Evolutionary conservation across 2,329 filamentous ascomycete genomes (phyloP).

Genomic region (Alternaria sp.): DNA sequence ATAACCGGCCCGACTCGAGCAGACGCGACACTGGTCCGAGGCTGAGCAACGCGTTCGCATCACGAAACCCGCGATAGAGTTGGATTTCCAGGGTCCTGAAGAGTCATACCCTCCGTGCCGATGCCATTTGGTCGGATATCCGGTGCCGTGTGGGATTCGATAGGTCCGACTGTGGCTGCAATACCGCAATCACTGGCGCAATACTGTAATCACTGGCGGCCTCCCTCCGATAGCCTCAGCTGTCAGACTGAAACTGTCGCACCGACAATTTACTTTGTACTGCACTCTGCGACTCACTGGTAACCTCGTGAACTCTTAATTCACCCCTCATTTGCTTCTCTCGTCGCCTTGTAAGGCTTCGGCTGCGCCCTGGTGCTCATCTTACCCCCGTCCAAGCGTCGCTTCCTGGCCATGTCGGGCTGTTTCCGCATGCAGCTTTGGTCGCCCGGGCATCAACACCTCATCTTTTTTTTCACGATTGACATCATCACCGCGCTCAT

Average conservation of each 20-base stretch:
- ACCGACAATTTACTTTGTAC: background rate
- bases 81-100: background rate
- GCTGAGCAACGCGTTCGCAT: slow-evolving; percentile 15
- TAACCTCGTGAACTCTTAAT: background rate
- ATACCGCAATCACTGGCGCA: background rate
- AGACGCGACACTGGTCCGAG: slow-evolving; percentile 20
- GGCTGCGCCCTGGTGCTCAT: background rate
- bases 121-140: background rate
- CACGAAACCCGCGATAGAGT: slow-evolving; percentile 17
- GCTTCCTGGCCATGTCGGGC: slow-evolving; percentile 1
- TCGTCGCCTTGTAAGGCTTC: slow-evolving; percentile 5
- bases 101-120: slow-evolving; percentile 5
- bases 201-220: background rate
- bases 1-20: slow-evolving; percentile 21
- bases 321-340: slow-evolving; percentile 7
- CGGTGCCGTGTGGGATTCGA: background rate
- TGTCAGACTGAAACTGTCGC: background rate
- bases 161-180: background rate
- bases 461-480: background rate
- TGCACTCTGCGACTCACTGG: background rate
- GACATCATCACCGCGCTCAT: slow-evolving; percentile 6
- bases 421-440: slow-evolving; percentile 6
- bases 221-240: background rate
- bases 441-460: slow-evolving; percentile 12
- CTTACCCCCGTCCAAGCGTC: background rate